Evolutionary conservation across 495 filamentous ascomycete genomes (phyloP), one percentile per base, ranked within the genome.

Genomic region (Aspergillus nanangensis): DNA sequence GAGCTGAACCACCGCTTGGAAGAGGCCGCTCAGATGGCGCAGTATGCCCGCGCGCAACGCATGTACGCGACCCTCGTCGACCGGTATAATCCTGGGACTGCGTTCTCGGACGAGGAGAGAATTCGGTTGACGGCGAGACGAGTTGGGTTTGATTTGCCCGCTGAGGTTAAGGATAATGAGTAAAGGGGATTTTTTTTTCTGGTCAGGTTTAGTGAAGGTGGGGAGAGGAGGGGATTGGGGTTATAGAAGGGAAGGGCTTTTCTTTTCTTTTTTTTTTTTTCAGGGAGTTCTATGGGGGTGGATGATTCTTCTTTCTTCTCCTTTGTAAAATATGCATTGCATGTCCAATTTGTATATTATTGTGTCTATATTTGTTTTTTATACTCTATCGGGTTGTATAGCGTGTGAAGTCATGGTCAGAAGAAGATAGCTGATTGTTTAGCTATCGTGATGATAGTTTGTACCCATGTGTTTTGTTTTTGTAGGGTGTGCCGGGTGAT

Each of bases 11-110:
- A 47, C 38, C 63, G 66, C 22, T 53, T 80, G 36, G 76, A 82
- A 27, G 75, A 84, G 50, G 86, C 79, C 1, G 80, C 87, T 45
- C 89, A 98, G 65, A 77, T 87, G 47, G 65, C 89, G 22, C 77
- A 81, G 44, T 97, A 95, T 61, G 73, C 88, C 3, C 77, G 78
- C 41, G 87, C 92, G 27, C 93, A 98, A 67, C 71, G 91, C 14
- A 77, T 77, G 63, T 96, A 97, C 57, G 75, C 77, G 5, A 81
- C 78, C 32, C 64, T 96, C 27, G 49, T 97, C 19, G 92, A 96
- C 61, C 75, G 89, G 55, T 98, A 97, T 67, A 98, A 97, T 61
- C 90, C 91, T 5, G 88, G 89, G 5, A 85, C 90, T 80, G 69
- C 69, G 37, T 82, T 92, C 80, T 81, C 84, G 53, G 83, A 93